Base-by-base conservation (phyloP, 2,329 filamentous ascomycete species). In the Fusarium dlaminii region DNA sequence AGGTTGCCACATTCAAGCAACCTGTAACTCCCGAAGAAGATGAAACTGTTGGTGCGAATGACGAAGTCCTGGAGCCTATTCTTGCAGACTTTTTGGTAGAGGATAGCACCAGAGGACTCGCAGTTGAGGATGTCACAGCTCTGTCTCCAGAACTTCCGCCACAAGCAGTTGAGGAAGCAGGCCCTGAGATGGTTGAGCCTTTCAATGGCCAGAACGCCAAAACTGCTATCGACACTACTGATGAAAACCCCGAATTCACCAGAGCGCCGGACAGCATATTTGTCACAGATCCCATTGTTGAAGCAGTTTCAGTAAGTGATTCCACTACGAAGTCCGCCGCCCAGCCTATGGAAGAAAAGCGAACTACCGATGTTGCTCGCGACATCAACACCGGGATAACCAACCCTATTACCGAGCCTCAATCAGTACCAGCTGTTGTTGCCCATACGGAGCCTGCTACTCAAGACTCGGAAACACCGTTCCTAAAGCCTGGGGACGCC, bases 1-100 rank as follows among this genome's bases (percentile, higher is more conserved):
- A 62, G 18, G 59, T 74, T n/a, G 36, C 56, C 37, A 29, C 39
- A 29, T 14, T 30, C 27, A 60, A 74, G 51, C 67, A 75, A 29
- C 32, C 42, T 51, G 46, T 32, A 15, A 40, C 52, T 29, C 13
- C 37, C 10, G 24, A 27, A 24, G 34, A 61, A 51, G 18, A 42
- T 52, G 37, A 69, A 36, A 60, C 60, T 14, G n/a, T 22, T 18
- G n/a, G 24, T 20, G 29, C 37, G 3, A 37, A 22, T 11, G 14
- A 63, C 22, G 42, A 51, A 29, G 20, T 34, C 30, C 29, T 32
- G 7, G 65, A 69, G 48, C 34, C 37, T 51, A 37, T 37, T 37
- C 34, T 46, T 36, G 30, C 43, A 24, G 66, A 61, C 29, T 37
- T 42, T 22, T 24, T 55, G 17, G 20, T 29, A 17, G 60, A 73